These are phyloP conservation scores for Fusarium sp. DNA, from an alignment of 2,329 filamentous ascomycete genomes.

Conservation along the genomic window DNA sequence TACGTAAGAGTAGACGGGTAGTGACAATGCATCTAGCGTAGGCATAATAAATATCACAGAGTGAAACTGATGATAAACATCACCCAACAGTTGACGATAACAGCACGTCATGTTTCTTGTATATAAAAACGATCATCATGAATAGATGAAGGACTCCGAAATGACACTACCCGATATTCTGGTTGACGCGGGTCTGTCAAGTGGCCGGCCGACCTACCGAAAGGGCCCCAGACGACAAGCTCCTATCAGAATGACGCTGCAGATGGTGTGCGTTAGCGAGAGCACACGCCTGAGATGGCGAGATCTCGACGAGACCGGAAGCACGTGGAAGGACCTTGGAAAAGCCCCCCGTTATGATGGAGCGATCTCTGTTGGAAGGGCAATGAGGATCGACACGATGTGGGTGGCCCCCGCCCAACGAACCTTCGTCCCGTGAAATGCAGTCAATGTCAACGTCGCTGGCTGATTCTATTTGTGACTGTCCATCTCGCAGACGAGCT, in stretches of 20 bases:
- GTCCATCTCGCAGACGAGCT: background rate
- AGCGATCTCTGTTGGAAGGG: slow-evolving; percentile 20
- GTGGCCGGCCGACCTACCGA: slow-evolving; percentile 2
- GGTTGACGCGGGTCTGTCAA: slow-evolving; percentile 9
- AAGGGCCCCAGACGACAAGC: background rate
- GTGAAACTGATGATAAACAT: background rate
- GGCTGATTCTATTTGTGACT: background rate
- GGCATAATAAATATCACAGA: background rate
- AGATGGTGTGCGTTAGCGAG: slow-evolving; percentile 11
- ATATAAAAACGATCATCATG: background rate
- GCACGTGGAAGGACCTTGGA: background rate
- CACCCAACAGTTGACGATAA: background rate
- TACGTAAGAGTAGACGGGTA: background rate
- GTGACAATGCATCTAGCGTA: background rate
- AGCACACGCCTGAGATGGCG: background rate
- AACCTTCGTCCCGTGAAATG: slow-evolving; percentile 10
- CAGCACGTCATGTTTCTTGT: background rate
- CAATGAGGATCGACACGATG: slow-evolving; percentile 33
- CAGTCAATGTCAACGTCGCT: slow-evolving; percentile 4
- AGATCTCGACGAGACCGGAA: slow-evolving; percentile 2
- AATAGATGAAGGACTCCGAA: background rate
- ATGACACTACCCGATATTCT: background rate
- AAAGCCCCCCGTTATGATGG: slow-evolving; percentile 10
- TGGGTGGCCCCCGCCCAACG: background rate
- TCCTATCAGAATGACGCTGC: background rate